Evolutionary conservation across 495 filamentous ascomycete species (phyloP).

Genomic region (Chaetomium cochliodes): DNA sequence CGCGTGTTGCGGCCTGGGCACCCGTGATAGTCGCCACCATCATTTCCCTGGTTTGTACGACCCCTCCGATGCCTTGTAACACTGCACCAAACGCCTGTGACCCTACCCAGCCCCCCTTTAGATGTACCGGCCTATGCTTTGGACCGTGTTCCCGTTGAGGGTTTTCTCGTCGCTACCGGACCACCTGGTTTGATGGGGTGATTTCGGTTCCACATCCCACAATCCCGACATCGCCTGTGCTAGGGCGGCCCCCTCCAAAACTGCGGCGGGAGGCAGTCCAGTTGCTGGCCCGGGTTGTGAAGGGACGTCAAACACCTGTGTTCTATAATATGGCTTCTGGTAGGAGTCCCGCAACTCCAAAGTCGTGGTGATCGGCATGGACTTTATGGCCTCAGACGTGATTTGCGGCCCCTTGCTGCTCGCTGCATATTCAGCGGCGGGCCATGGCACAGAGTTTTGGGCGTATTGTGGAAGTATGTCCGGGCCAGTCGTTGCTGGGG

Average conservation of each 20-base stretch:
- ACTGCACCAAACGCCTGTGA: background rate
- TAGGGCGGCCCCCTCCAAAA: background rate
- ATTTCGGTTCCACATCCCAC: background rate
- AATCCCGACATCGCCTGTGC: constrained; percentile 14
- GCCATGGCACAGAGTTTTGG: constrained; percentile 11
- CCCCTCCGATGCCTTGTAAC: background rate
- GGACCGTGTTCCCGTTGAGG: background rate
- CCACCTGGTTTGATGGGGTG: background rate
- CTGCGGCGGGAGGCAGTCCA: background rate
- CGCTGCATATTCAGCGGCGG: background rate
- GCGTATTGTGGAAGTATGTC: background rate
- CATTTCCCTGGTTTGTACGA: background rate
- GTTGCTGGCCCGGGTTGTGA: background rate
- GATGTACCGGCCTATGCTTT: background rate
- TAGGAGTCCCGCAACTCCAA: background rate
- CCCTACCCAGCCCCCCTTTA: background rate
- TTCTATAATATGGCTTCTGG: background rate
- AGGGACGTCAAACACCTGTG: background rate
- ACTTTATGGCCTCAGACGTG: background rate
- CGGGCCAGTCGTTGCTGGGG: too few species aligned
- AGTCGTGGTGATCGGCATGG: background rate
- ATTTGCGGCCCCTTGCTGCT: background rate
- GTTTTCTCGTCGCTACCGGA: background rate
- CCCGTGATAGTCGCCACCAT: background rate
- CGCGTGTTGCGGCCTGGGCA: background rate